Base-by-base conservation (phyloP, 352 stramenopile genomes). In the Pythium aphanidermatum region DNA sequence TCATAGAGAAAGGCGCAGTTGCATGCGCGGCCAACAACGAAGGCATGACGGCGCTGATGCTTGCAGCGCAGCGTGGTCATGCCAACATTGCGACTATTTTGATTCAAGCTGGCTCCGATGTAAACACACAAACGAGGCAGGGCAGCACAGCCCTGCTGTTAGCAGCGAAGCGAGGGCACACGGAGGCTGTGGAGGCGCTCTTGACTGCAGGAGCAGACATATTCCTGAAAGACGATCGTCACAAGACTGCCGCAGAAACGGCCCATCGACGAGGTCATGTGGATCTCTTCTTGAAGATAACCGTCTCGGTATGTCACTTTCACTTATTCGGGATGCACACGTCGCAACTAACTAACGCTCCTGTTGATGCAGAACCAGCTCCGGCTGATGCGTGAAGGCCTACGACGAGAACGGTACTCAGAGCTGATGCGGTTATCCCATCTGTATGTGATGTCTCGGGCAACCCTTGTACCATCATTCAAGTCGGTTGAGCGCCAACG, bases 31-130 rank as follows among this genome's bases (percentile, higher is more conserved):
- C 79, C 2, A 94, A 94, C 30, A 92, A 90, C 40, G 83, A 94
- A 72, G 80, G 80, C 23, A 94, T 94, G 83, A 94, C 83, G 24
- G 79, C 83, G 19, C 51, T 94, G 10, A 94, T 94, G 83, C 53
- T 94, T 9, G 83, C 83, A 21, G 77, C 83, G 1, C 83, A 94
- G 56, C 74, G 83, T 12, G 83, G 83, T 1, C 83, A 94, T 45
- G 83, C 83, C 1, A 66, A 60, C 17, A 94, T 94, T 21, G 80
- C 80, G 13, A 88, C 79, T 6, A 86, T 77, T 25, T 54, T 94
- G 13, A 87, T 94, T 56, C 71, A 78, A 10, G 76, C 83, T 2
- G 83, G 83, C 2, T 91, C 83, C 1, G 70, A 92, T n/a, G 83
- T 94, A 24, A 86, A 94, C 61, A 92, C 86, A 36, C 83, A 94